Base-by-base conservation (phyloP, 805 yeast genomes). In the Wickerhamomyces mucosus region DNA sequence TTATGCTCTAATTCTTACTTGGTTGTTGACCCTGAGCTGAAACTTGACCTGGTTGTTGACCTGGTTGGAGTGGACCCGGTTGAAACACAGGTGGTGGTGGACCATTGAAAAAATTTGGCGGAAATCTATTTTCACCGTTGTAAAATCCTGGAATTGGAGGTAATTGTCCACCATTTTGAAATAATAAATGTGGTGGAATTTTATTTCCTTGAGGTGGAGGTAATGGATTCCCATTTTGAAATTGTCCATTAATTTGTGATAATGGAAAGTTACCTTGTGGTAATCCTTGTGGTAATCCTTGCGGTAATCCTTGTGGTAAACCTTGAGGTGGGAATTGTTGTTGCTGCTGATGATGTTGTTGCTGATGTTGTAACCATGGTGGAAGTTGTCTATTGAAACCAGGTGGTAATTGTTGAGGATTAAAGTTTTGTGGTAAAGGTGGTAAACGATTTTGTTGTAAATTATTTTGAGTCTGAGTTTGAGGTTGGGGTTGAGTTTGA, bases 61-160 rank as follows among this genome's bases (percentile, higher is more conserved):
- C 7, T 22, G 21, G 11, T 9, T 11, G 21, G 11, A 11, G 21
- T 9, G 21, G 21, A 20, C 21, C 21, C 11, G 8, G 21, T 20
- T 8, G 21, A 11, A 20, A 20, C 11, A 8, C 21, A 20, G 21
- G 21, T 21, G 43, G 48, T 17, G 43, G 48, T 15, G 49, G 50
- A 17, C 34, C 43, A 26, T 34, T 38, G 33, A 42, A 44, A 32
- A 42, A 44, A 1, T 48, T 45, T 2, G 49, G 51, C 29, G 51
- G 50, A 13, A 43, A 41, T 23, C 43, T 41, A 15, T 21, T 32
- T 26, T 36, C 29, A 26, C 39, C 37, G 15, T 32, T 35, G 14
- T 32, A 28, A 17, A 35, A 36, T 26, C 27, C 29, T 15, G 34
- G 39, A 30, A 28, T 39, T 18, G 37, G 29, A 13, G 33, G 34